Base-by-base conservation (phyloP, 2,329 filamentous ascomycete genomes). In the Leptographium galeiforme region DNA sequence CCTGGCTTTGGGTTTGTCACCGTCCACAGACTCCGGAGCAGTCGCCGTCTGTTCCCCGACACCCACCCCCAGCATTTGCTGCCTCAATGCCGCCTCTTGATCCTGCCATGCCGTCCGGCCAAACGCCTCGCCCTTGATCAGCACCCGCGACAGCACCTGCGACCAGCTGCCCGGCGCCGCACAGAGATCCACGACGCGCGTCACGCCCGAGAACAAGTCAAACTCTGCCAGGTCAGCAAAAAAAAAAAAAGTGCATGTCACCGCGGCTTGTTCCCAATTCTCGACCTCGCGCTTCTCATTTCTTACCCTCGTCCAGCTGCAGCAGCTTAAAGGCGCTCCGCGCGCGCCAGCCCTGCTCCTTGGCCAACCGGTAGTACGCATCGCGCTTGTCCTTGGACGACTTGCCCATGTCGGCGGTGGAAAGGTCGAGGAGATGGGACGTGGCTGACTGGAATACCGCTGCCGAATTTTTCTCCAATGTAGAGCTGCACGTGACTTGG, bases 381-480 rank as follows among this genome's bases (percentile, higher is more conserved):
- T 98, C 93, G 52, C 93, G 87, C 72, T 98, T 98, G 66, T 98
- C 93, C 70, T 98, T 98, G 48, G 91, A 97, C 1, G 93, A 95
- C 68, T 97, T 97, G 1, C 90, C 90, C 90, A 95, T 69, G n/a
- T 10, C 45, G 34, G 12, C 8, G 8, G 34, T 8, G 8, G 34
- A 36, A 36, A 10, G 34, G 34, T 13, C 8, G 12, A 10, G 34
- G 4, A 13, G 34, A 13, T 8, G 4, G 12, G 34, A 36, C 2
- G 4, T 8, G 34, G 8, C 34, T 10, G 12, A 36, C 2, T 13
- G 12, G 6, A 8, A 36, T 34, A 8, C 34, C 6, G 34, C 12
- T 36, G 34, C 12, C 6, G 34, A 36, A 10, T 36, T 36, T 36
- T 36, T 8, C 8, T 36, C 8, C 34, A 36, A 36, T 8, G 34